These are phyloP conservation scores for Saturnispora diversa DNA, from an alignment of 805 yeast species.

Conservation along the genomic window DNA sequence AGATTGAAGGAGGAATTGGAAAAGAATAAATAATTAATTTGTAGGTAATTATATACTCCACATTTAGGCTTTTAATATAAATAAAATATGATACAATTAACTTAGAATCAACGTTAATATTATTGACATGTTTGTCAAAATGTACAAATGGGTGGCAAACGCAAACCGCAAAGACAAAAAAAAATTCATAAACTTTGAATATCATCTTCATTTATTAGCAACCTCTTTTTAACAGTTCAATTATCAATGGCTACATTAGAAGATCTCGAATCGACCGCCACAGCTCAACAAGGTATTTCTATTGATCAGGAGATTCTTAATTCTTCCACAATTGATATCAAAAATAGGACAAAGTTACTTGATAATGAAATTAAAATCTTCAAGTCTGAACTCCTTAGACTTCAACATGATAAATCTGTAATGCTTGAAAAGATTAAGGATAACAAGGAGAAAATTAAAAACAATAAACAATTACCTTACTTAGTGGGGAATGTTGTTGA, in stretches of 20 bases:
- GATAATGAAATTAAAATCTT: constrained; percentile 95
- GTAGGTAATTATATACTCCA: too few relatives aligned
- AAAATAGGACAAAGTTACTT: constrained; percentile 75
- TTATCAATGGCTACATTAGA: constrained; percentile 70
- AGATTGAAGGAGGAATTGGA: constrained; percentile 46
- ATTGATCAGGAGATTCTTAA: constrained; percentile 75
- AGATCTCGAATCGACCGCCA: constrained; percentile 47
- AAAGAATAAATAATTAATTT: background rate
- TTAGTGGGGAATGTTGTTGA: constrained; percentile 96
- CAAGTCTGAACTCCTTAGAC: constrained; percentile 83
- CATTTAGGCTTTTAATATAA: too few relatives aligned
- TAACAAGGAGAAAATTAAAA: constrained; percentile 90
- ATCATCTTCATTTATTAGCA: too few relatives aligned
- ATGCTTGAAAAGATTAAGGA: constrained; percentile 93
- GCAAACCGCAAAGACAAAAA: too few relatives aligned
- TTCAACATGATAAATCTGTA: constrained; percentile 85
- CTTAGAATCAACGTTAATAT: too few relatives aligned
- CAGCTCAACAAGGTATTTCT: constrained; percentile 44
- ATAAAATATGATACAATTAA: too few relatives aligned
- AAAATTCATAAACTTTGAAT: too few relatives aligned
- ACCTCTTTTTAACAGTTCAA: background rate
- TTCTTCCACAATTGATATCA: constrained; percentile 73
- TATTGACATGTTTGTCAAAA: too few relatives aligned
- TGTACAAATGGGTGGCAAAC: too few relatives aligned
- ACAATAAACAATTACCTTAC: constrained; percentile 92